phyloP scores from a whole-genome alignment of 768 basidiomycete genomes.

The Lentinula detonsa region DNA sequence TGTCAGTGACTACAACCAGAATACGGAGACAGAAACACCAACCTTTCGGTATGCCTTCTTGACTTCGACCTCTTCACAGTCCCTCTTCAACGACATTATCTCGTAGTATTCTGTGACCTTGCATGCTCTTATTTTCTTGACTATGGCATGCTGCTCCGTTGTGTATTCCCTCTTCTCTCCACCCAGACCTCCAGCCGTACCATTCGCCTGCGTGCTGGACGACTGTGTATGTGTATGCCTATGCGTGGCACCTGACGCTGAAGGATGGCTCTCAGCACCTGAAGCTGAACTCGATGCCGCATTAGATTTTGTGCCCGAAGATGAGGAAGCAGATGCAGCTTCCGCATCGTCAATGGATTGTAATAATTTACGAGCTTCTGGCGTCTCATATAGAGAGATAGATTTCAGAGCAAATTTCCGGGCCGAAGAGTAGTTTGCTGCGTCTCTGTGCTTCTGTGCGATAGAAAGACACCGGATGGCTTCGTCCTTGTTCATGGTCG shows the following conservation, averaged over 20 bases:
- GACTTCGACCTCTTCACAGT: slow-evolving; percentile 78
- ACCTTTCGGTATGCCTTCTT: slow-evolving; percentile 98
- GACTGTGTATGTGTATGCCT: slow-evolving; percentile 36
- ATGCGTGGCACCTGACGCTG: slow-evolving; percentile 66
- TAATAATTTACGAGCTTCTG: slow-evolving; percentile 66
- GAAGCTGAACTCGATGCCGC: slow-evolving; percentile 32
- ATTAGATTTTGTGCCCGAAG: slow-evolving; percentile 26
- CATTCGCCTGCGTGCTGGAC: slow-evolving; percentile 24
- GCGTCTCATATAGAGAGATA: slow-evolving; percentile 72
- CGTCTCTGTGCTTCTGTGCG: slow-evolving; percentile 67
- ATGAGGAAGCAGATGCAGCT: slow-evolving; percentile 33
- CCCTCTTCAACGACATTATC: slow-evolving; percentile 73
- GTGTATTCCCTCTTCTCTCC: slow-evolving; percentile 85
- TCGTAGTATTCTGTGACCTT: slow-evolving; percentile 91
- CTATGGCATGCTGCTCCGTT: slow-evolving; percentile 72
- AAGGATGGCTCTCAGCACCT: slow-evolving; percentile 66
- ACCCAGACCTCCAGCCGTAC: slow-evolving; percentile 57
- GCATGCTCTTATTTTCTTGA: slow-evolving; percentile 81
- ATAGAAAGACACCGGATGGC: slow-evolving; percentile 77
- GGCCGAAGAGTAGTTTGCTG: slow-evolving; percentile 70
- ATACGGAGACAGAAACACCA: slow-evolving; percentile 9
- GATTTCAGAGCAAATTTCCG: slow-evolving; percentile 90
- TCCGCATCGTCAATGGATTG: slow-evolving; percentile 57
- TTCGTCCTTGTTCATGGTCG: slow-evolving; percentile 70
- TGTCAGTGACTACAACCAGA: slow-evolving; percentile 5